A percentile compares a stretch with the other conserved stretches of the same genome.
Evolutionary conservation across 352 stramenopile genomes (phyloP).

Genomic region (Thalassiosira livingstoniorum): DNA sequence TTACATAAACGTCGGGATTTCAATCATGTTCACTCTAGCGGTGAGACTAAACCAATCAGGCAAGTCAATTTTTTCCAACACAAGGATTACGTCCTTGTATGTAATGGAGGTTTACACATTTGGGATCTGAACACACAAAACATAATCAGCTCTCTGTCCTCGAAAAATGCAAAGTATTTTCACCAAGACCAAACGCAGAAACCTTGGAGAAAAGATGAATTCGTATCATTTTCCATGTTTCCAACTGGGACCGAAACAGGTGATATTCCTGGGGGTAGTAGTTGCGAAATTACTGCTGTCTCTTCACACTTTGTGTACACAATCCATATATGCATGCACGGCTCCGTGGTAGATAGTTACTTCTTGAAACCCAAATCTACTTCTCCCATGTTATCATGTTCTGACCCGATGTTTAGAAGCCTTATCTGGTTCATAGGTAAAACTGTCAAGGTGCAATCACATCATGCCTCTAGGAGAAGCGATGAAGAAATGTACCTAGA

Average conservation of each 20-base stretch:
- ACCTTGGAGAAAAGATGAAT: slow-evolving; percentile 19
- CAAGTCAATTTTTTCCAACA: slow-evolving; percentile 47
- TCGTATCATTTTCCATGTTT: slow-evolving; percentile 32
- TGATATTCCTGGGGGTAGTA: slow-evolving; percentile 29
- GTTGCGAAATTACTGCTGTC: slow-evolving; percentile 35
- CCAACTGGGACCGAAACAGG: slow-evolving; percentile 5
- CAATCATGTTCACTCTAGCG: not conserved
- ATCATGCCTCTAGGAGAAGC: not conserved
- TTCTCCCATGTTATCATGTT: not conserved
- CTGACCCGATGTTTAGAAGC: slow-evolving; percentile 39
- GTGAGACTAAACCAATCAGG: slow-evolving; percentile 1
- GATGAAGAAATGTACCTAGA: not conserved
- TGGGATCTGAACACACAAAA: slow-evolving; percentile 33
- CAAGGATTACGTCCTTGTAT: slow-evolving; percentile 18
- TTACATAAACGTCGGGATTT: slow-evolving; percentile 12
- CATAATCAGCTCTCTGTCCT: slow-evolving; percentile 33
- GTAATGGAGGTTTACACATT: slow-evolving; percentile 47
- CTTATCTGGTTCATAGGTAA: slow-evolving; percentile 37
- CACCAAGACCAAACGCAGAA: not conserved
- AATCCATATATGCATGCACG: slow-evolving; percentile 41
- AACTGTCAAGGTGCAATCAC: slow-evolving; percentile 18
- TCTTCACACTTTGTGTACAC: slow-evolving; percentile 45
- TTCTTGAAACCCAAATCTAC: not conserved
- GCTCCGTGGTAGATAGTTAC: slow-evolving; percentile 12
- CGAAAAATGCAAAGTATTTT: slow-evolving; percentile 21